These are phyloP conservation scores for Alternaria tenuissima DNA, from an alignment of 2,329 filamentous ascomycete genomes.

Conservation along the genomic window DNA sequence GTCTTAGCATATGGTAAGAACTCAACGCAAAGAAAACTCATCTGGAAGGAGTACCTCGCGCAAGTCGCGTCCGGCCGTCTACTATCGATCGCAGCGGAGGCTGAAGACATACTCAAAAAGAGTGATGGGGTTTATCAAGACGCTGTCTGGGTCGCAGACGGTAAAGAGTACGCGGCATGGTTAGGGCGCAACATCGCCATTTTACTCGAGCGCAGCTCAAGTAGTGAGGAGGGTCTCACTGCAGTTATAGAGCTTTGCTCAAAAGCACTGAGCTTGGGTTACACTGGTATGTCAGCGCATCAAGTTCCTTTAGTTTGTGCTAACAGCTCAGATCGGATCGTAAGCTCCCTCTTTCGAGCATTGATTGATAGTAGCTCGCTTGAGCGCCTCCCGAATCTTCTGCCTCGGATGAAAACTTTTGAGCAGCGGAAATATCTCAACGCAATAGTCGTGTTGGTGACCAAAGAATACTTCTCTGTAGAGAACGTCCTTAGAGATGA, in stretches of 20 bases:
- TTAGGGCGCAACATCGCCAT: slow-evolving; percentile 69
- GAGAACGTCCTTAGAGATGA: slow-evolving; percentile 21
- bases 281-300: slow-evolving; percentile 60
- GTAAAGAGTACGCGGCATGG: slow-evolving; percentile 73
- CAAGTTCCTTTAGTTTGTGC: not conserved
- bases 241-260: slow-evolving; percentile 57
- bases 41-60: slow-evolving; percentile 71
- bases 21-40: slow-evolving; percentile 57
- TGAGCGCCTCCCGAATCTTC: slow-evolving; percentile 43
- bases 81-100: slow-evolving; percentile 66
- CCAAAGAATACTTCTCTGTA: slow-evolving; percentile 31
- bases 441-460: slow-evolving; percentile 38
- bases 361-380: slow-evolving; percentile 24
- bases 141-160: slow-evolving; percentile 69
- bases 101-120: slow-evolving; percentile 59
- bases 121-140: slow-evolving; percentile 23
- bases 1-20: slow-evolving; percentile 53
- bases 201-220: slow-evolving; percentile 54
- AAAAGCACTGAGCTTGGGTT: slow-evolving; percentile 74
- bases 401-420: slow-evolving; percentile 55
- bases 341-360: slow-evolving; percentile 25
- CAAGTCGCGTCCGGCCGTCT: slow-evolving; percentile 68
- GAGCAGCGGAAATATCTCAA: slow-evolving; percentile 59
- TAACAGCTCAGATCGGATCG: slow-evolving; percentile 31
- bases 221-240: slow-evolving; percentile 44